phyloP scores from a whole-genome alignment of 1,284 basidiomycete genomes.

The Pterulicium gracile region DNA sequence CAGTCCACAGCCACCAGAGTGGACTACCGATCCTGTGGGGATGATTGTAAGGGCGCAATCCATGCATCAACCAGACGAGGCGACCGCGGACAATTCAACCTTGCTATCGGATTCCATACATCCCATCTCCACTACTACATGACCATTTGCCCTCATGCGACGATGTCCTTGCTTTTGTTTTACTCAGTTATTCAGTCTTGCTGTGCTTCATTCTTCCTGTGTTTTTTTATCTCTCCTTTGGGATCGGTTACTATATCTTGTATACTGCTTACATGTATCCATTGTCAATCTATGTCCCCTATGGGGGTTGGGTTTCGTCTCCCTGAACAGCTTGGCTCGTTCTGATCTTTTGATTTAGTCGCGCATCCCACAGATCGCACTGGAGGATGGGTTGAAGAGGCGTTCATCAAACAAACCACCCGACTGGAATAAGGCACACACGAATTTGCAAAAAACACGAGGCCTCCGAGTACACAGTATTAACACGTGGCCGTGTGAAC shows the following conservation, averaged over 20 bases:
- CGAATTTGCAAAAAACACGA: too few relatives aligned
- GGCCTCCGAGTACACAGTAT: too few relatives aligned
- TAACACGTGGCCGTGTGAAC: slow-evolving; percentile 1
- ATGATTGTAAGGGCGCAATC: background rate
- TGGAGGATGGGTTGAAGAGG: too few relatives aligned
- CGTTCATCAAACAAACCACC: too few relatives aligned
- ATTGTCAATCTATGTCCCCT: too few relatives aligned
- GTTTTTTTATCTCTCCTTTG: background rate
- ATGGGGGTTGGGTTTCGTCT: too few relatives aligned
- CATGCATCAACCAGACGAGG: background rate
- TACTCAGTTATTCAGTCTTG: background rate
- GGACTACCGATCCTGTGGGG: background rate
- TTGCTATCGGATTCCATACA: background rate
- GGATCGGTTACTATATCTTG: background rate
- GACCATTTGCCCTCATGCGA: background rate
- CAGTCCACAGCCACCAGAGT: background rate
- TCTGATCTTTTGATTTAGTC: too few relatives aligned
- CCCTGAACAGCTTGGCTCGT: too few relatives aligned
- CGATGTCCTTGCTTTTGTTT: background rate
- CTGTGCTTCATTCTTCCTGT: background rate
- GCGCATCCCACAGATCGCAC: too few relatives aligned
- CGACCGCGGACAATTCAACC: background rate
- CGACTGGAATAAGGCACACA: too few relatives aligned
- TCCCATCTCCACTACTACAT: background rate
- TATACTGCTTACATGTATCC: background rate